phyloP scores from a whole-genome alignment of 768 basidiomycete species.

The Hygrocybe punicea region DNA sequence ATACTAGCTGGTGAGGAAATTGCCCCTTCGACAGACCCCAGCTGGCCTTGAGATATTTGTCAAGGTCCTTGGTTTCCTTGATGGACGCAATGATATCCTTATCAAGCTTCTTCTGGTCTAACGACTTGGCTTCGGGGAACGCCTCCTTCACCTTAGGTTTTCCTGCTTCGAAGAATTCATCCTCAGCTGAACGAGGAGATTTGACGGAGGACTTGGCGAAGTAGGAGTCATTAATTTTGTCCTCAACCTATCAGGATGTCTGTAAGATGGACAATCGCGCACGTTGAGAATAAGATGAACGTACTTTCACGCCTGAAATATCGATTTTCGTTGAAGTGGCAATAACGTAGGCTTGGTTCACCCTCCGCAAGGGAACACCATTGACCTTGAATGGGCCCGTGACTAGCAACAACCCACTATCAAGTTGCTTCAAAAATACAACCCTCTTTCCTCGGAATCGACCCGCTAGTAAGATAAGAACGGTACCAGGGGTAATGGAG shows the following conservation, averaged over 20 bases:
- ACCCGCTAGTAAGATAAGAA: conserved; percentile 95
- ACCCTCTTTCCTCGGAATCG: conserved; percentile 98
- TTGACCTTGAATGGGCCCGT: conserved; percentile 98
- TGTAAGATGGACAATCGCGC: neutral
- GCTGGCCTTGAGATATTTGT: conserved; percentile 87
- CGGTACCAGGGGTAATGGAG: conserved; percentile 88
- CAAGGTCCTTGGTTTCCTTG: conserved; percentile 87
- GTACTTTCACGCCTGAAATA: conserved; percentile 67
- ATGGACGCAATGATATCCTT: conserved; percentile 73
- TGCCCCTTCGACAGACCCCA: conserved; percentile 97
- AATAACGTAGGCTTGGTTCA: conserved; percentile 98
- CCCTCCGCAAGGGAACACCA: conserved; percentile 95
- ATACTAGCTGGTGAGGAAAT: conserved; percentile 91
- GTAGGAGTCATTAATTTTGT: conserved; percentile 92
- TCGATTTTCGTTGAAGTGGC: conserved; percentile 95
- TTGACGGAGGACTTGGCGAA: conserved; percentile 79
- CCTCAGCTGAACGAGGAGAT: conserved; percentile 78
- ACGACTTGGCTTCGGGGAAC: conserved; percentile 80
- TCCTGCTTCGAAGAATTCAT: conserved; percentile 94
- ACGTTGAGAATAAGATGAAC: conserved; percentile 23
- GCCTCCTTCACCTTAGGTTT: conserved; percentile 87
- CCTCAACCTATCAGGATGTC: conserved; percentile 56
- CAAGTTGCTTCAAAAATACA: conserved; percentile 95
- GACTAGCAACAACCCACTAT: conserved; percentile 88
- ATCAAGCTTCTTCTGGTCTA: conserved; percentile 89